These are phyloP conservation scores for Telopea speciosissima DNA, from an alignment of 177 flowering plant genomes.

Conservation along the genomic window DNA sequence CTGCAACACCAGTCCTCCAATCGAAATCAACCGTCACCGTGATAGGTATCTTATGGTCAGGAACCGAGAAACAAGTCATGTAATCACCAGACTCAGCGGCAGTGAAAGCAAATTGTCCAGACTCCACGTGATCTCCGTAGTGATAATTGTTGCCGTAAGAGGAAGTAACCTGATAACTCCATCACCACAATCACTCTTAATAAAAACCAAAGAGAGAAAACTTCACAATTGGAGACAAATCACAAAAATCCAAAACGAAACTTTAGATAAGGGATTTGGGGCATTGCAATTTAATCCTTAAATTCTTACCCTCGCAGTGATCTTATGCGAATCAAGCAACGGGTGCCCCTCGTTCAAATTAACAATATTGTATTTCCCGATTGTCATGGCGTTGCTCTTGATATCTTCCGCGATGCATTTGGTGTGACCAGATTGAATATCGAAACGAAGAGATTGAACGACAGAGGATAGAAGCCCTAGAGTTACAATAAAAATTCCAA, in stretches of 20 bases:
- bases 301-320: constrained; percentile 25
- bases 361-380: constrained; percentile 52
- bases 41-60: constrained; percentile 30
- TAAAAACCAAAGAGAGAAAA: background rate
- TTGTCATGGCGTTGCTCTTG: constrained; percentile 50
- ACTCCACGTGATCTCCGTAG: constrained; percentile 36
- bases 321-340: constrained; percentile 39
- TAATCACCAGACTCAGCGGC: constrained; percentile 64
- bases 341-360: constrained; percentile 38
- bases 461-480: background rate
- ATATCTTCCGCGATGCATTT: constrained; percentile 76
- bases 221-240: background rate
- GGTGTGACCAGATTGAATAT: constrained; percentile 32
- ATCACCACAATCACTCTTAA: background rate
- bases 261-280: background rate
- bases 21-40: constrained; percentile 52
- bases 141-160: constrained; percentile 55
- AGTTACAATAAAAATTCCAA: background rate
- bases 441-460: background rate
- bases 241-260: background rate
- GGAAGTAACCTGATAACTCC: constrained; percentile 44
- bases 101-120: constrained; percentile 63
- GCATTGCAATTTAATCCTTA: background rate
- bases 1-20: constrained; percentile 69
- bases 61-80: constrained; percentile 49